Conservation (phyloP, 2,329 filamentous ascomycete species). For the Epichloe uncinata region DNA sequence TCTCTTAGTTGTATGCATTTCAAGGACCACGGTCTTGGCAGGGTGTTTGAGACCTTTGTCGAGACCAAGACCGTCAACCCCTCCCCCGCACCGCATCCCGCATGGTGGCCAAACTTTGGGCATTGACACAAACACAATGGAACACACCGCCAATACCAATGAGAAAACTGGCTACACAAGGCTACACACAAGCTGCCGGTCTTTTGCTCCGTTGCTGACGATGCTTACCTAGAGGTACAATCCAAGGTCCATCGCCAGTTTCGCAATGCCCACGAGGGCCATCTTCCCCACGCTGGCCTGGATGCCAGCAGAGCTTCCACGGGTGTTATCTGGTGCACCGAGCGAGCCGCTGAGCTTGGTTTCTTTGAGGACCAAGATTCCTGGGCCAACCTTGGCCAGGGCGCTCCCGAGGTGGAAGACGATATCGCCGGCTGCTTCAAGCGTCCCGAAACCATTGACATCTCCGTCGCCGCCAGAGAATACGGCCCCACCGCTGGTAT, state of each 20-base stretch:
- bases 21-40: not conserved
- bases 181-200: not conserved
- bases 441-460: slow-evolving; percentile 64
- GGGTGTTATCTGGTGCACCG: slow-evolving; percentile 86
- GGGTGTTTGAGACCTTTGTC: not conserved
- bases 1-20: not conserved
- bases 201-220: slow-evolving; percentile 7
- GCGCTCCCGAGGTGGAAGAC: slow-evolving; percentile 90
- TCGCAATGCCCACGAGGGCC: slow-evolving; percentile 78
- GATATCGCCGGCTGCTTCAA: slow-evolving; percentile 83
- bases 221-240: slow-evolving; percentile 46
- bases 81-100: not conserved
- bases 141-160: not conserved
- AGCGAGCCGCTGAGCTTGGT: slow-evolving; percentile 78
- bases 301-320: slow-evolving; percentile 81
- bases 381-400: slow-evolving; percentile 93
- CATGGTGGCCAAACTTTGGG: not conserved
- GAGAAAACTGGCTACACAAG: no score
- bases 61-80: not conserved
- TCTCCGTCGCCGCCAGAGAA: slow-evolving; percentile 67
- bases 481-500: slow-evolving; percentile 93
- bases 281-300: slow-evolving; percentile 80
- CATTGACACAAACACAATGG: not conserved
- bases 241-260: slow-evolving; percentile 84
- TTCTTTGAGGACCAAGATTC: slow-evolving; percentile 66